phyloP scores from a whole-genome alignment of 352 stramenopile genomes.

The Phytophthora ramorum region DNA sequence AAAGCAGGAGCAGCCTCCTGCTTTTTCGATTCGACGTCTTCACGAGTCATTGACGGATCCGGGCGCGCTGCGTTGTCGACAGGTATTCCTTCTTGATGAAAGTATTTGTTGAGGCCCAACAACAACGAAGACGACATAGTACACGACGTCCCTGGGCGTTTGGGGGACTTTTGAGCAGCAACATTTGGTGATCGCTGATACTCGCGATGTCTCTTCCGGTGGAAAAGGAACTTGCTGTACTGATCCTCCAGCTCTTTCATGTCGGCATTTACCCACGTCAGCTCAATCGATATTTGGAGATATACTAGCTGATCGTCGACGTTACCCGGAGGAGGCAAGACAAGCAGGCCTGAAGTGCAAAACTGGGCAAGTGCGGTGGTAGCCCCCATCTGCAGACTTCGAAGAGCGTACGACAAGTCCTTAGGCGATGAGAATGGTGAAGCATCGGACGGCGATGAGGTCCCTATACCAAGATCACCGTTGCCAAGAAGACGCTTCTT shows the following conservation, averaged over 20 bases:
- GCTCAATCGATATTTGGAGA: constrained; percentile 47
- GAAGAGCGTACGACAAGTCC: constrained; percentile 22
- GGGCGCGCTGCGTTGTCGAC: background rate
- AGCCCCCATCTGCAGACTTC: constrained; percentile 32
- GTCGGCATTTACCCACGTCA: constrained; percentile 55
- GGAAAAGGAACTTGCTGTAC: constrained; percentile 49
- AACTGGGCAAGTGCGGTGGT: constrained; percentile 16
- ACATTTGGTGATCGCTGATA: constrained; percentile 16
- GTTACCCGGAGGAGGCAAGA: constrained; percentile 8
- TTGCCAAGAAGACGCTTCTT: constrained; percentile 35
- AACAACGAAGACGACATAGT: constrained; percentile 9
- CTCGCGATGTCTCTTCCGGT: constrained; percentile 41
- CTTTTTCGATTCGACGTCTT: background rate
- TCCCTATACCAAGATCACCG: background rate
- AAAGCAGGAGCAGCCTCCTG: constrained; percentile 9
- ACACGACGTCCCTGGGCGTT: background rate
- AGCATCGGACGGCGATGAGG: background rate
- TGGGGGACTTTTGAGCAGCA: background rate
- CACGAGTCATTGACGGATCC: background rate
- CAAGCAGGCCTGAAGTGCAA: constrained; percentile 19
- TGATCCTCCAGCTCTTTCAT: constrained; percentile 49
- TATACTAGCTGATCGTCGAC: constrained; percentile 37
- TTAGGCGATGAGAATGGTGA: constrained; percentile 14
- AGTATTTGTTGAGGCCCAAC: constrained; percentile 25
- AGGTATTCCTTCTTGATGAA: constrained; percentile 3